Conservation (phyloP, 2,329 filamentous ascomycete species). For the Claviceps capensis region DNA sequence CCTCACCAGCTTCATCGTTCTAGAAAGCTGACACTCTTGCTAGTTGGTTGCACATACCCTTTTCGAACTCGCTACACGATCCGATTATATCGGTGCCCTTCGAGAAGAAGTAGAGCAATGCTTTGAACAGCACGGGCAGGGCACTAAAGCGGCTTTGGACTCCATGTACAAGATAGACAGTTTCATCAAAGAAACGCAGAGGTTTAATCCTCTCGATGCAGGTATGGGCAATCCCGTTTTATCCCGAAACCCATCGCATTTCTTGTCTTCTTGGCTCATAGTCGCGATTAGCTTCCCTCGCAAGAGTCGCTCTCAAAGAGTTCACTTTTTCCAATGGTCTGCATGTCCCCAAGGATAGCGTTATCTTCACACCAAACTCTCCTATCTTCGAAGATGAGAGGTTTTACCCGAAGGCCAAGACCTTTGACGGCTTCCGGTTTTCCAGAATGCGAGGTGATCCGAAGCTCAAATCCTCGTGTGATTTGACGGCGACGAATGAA, state of each 20-base stretch:
- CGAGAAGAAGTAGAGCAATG: slow-evolving; percentile 6
- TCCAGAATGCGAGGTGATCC: slow-evolving; percentile 6
- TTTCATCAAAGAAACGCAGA: slow-evolving; percentile 10
- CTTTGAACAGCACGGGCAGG: slow-evolving; percentile 5
- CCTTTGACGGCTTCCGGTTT: slow-evolving; percentile 8
- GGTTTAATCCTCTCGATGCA: slow-evolving; percentile 8
- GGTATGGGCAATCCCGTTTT: not conserved
- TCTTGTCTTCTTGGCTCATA: not conserved
- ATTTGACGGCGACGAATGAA: slow-evolving; percentile 6
- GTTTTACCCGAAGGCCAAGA: slow-evolving; percentile 4
- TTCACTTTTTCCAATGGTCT: slow-evolving; percentile 9
- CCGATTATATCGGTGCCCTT: slow-evolving; percentile 4
- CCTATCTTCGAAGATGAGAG: slow-evolving; percentile 7
- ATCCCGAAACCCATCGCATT: too few relatives aligned
- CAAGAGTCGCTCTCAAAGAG: slow-evolving; percentile 5
- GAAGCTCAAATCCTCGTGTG: not conserved
- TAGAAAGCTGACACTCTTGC: not conserved
- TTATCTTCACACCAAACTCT: slow-evolving; percentile 8
- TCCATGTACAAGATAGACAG: slow-evolving; percentile 9
- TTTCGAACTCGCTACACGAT: slow-evolving; percentile 8
- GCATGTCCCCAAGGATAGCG: slow-evolving; percentile 5
- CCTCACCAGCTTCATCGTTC: not conserved
- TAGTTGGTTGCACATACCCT: slow-evolving; percentile 4
- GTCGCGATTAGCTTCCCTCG: slow-evolving; percentile 5
- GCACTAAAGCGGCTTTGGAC: slow-evolving; percentile 4